Evolutionary conservation across 1,284 basidiomycete species (phyloP).

Genomic region (Clitocybe nebularis): DNA sequence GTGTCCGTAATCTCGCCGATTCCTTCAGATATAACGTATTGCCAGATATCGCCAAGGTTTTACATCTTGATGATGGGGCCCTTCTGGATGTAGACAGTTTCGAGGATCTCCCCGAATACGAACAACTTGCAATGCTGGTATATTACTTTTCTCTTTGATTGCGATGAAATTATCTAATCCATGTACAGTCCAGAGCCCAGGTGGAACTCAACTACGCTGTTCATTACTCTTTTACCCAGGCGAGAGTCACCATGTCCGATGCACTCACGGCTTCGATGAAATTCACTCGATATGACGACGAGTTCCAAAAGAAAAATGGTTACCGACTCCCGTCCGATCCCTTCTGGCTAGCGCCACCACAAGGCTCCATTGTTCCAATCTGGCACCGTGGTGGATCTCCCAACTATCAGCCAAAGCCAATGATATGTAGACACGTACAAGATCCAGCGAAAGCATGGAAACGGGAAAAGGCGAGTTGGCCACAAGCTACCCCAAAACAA

Average conservation of each 20-base stretch:
- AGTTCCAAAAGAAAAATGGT: constrained; percentile 1
- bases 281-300: neutral
- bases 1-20: neutral
- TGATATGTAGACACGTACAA: constrained; percentile 1
- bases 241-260: neutral
- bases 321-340: neutral
- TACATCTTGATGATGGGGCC: neutral
- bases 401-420: neutral
- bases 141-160: neutral
- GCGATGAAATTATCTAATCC: neutral
- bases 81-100: neutral
- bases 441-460: neutral
- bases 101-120: neutral
- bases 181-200: neutral
- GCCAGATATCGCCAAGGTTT: neutral
- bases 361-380: neutral
- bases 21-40: neutral
- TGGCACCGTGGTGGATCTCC: neutral
- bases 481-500: neutral
- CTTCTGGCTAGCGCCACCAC: neutral
- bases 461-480: neutral
- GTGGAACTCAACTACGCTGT: neutral
- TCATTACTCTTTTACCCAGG: neutral
- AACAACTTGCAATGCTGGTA: neutral
- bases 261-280: constrained; percentile 1